Evolutionary conservation across 441 rosid genomes (phyloP), one percentile per base, ranked within the genome.

Genomic region (Populus tomentosa): DNA sequence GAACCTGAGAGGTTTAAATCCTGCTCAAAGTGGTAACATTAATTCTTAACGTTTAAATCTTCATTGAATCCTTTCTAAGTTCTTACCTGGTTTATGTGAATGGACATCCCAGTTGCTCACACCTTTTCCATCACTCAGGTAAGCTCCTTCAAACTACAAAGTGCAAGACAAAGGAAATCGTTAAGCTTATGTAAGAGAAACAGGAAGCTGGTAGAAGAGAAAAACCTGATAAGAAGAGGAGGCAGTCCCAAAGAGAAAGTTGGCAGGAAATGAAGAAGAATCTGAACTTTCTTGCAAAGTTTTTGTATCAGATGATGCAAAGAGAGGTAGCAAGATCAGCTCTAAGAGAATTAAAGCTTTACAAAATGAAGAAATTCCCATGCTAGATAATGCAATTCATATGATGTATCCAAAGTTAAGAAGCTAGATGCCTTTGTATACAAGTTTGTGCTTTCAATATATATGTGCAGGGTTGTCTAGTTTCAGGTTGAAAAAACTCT

Each of bases 21-120:
- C 56, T 46, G 56, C 1, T 21, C 30, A 24, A 3, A n/a, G n/a
- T 42, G 46, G 46, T 10, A 3, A 10, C 10, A 10, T 42, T 65
- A 26, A 11, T 66, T 59, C 30, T 74, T 20, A 30, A 42, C 77
- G 7, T 70, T 62, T 11, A 26, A 61, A 42, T 74, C 77, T 5
- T 70, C 71, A 28, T 42, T 74, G 63, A 70, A 40, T 40, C n/a
- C 6, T 70, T 28, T 23, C 67, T 63, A 14, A 69, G 1, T 1
- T 1, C 32, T n/a, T 8, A 59, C 75, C 16, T 7, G 10, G 24
- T 11, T 13, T 36, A 13, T 80, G 89, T 14, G 81, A 14, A 76
- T 77, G 82, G 62, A 83, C 82, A 82, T 89, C 92, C 92, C 90
- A 87, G 69, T 89, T 89, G 83, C 84, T 86, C 67, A 86, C 9